phyloP scores from a whole-genome alignment of 164 flowering plant genomes.

The Stephania yunnanensis region DNA sequence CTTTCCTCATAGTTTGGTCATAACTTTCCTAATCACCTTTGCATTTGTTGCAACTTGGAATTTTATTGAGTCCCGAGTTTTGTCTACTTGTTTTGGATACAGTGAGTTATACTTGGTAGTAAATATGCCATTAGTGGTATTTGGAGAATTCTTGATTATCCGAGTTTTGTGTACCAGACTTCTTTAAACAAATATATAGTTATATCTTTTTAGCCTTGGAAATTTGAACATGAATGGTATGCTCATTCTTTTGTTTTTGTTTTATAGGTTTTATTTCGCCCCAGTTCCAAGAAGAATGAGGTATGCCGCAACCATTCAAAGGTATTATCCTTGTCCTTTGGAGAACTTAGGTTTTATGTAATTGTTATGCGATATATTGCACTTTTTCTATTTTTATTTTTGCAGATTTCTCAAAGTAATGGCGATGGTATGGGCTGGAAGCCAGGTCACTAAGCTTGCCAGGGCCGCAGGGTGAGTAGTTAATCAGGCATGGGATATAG shows the following conservation, averaged over 20 bases:
- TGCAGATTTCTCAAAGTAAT: conserved; percentile 77
- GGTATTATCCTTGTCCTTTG: conserved; percentile 29
- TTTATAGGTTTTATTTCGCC: conserved; percentile 64
- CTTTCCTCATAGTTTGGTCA: conserved; percentile 77
- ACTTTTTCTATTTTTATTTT: conserved; percentile 1
- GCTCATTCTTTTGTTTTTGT: background rate
- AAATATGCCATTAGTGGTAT: too few relatives aligned
- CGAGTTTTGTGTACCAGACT: too few relatives aligned
- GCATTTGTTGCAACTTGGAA: background rate
- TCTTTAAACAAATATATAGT: too few relatives aligned
- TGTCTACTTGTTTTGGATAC: background rate
- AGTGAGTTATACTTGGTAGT: background rate
- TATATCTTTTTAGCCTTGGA: too few relatives aligned
- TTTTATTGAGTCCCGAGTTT: background rate
- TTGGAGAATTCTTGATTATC: too few relatives aligned
- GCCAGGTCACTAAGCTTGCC: conserved; percentile 79
- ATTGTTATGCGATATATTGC: background rate
- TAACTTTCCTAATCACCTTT: conserved; percentile 26
- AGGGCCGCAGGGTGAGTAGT: conserved; percentile 77
- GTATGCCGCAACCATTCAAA: conserved; percentile 57
- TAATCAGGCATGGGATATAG: conserved; percentile 9
- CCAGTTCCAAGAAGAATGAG: conserved; percentile 83
- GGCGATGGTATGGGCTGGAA: conserved; percentile 96
- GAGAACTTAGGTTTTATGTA: background rate
- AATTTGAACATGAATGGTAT: background rate